Evolutionary conservation across 345 rosid species (phyloP).

Genomic region (Brassica incana): DNA sequence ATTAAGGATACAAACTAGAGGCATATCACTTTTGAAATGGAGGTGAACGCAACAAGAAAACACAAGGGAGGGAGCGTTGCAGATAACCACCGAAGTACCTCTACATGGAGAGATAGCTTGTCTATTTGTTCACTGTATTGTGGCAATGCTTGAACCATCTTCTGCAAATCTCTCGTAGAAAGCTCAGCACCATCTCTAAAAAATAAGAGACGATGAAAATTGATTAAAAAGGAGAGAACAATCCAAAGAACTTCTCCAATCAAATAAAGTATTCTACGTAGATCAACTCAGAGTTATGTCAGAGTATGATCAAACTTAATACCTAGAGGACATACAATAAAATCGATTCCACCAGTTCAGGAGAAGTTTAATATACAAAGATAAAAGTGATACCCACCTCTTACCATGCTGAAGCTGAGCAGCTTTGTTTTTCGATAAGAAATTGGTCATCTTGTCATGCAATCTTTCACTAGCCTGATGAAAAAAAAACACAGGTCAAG

Average conservation of each 20-base stretch:
- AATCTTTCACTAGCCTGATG: conserved; percentile 88
- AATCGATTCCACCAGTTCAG: conserved; percentile 12
- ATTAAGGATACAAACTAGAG: conserved; percentile 1
- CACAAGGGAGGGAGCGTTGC: conserved; percentile 9
- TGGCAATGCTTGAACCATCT: conserved; percentile 99
- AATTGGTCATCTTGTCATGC: conserved; percentile 94
- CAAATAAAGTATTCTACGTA: neutral
- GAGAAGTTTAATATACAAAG: conserved; percentile 1
- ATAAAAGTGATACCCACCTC: conserved; percentile 54
- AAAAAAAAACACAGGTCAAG: conserved; percentile 34
- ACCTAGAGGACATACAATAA: neutral
- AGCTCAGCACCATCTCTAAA: conserved; percentile 79
- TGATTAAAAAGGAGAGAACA: conserved; percentile 3
- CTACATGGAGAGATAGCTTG: conserved; percentile 98
- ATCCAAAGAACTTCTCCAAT: conserved; percentile 13
- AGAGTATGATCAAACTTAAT: conserved; percentile 20
- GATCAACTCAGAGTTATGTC: neutral
- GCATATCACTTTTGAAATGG: neutral
- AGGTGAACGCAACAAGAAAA: conserved; percentile 9
- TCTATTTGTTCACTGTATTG: conserved; percentile 99
- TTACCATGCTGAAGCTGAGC: conserved; percentile 96
- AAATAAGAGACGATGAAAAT: neutral
- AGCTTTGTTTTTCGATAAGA: conserved; percentile 92
- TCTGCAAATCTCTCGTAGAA: conserved; percentile 92
- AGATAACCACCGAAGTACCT: conserved; percentile 53